These are phyloP conservation scores for Saccharomyces paradoxus DNA, from an alignment of 805 yeast genomes.

Conservation along the genomic window DNA sequence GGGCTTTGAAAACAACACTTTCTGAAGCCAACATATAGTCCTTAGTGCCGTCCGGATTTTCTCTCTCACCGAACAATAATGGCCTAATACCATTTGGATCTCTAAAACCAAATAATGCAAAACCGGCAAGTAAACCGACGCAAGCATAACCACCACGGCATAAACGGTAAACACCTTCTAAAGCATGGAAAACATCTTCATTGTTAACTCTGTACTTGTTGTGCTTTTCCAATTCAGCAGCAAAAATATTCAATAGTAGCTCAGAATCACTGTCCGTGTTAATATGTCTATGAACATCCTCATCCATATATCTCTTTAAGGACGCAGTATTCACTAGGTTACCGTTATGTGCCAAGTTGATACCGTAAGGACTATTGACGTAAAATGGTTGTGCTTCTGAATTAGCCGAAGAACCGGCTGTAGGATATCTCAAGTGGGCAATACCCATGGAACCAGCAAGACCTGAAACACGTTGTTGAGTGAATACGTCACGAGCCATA, in stretches of 20 bases:
- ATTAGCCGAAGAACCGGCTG: slow-evolving; percentile 93
- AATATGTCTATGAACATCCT: slow-evolving; percentile 90
- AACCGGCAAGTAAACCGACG: slow-evolving; percentile 91
- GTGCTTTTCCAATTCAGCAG: slow-evolving; percentile 81
- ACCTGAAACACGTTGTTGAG: slow-evolving; percentile 66
- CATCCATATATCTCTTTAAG: slow-evolving; percentile 74
- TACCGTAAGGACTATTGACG: slow-evolving; percentile 94
- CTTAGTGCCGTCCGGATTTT: slow-evolving; percentile 53
- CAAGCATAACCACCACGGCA: slow-evolving; percentile 98
- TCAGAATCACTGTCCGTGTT: slow-evolving; percentile 97
- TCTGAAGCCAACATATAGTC: slow-evolving; percentile 96
- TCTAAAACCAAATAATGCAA: slow-evolving; percentile 89
- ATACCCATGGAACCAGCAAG: slow-evolving; percentile 92
- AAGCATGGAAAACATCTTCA: slow-evolving; percentile 78
- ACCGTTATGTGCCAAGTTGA: slow-evolving; percentile 86
- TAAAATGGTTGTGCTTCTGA: slow-evolving; percentile 98
- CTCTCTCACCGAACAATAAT: slow-evolving; percentile 74
- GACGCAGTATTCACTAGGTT: slow-evolving; percentile 83
- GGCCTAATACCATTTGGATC: slow-evolving; percentile 98
- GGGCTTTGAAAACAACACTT: slow-evolving; percentile 89
- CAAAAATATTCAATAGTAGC: slow-evolving; percentile 79
- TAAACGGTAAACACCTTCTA: slow-evolving; percentile 68
- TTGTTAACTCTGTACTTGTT: slow-evolving; percentile 90
- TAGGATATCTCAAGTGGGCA: slow-evolving; percentile 91
- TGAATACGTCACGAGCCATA: slow-evolving; percentile 96